Evolutionary conservation across 2,329 filamentous ascomycete genomes (phyloP).

Genomic region (Lecanosticta acicola): DNA sequence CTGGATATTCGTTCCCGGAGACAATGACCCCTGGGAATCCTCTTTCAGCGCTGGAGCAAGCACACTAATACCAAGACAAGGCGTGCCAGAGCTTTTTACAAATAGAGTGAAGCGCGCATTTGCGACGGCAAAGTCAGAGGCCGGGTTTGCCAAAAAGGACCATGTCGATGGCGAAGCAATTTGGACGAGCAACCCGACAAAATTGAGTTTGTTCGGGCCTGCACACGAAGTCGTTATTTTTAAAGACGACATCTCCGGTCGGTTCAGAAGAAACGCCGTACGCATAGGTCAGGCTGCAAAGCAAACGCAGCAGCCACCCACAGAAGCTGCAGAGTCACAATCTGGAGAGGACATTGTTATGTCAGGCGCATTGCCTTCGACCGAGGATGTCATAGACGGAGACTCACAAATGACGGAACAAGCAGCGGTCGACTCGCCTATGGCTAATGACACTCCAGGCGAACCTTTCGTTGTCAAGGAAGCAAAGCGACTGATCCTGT

Average conservation of each 20-base stretch:
- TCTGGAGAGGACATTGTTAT: constrained; percentile 26
- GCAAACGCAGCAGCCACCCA: constrained; percentile 23
- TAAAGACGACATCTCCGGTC: constrained; percentile 75
- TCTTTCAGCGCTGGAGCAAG: constrained; percentile 73
- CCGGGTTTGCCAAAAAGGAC: constrained; percentile 41
- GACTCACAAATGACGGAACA: constrained; percentile 17
- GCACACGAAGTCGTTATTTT: constrained; percentile 82
- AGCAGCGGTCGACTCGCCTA: constrained; percentile 6
- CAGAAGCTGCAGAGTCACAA: constrained; percentile 3
- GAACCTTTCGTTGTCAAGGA: constrained; percentile 18
- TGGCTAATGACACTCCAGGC: constrained; percentile 5
- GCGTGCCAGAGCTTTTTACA: constrained; percentile 84
- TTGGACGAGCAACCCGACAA: constrained; percentile 83
- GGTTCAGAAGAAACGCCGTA: constrained; percentile 71
- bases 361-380: constrained; percentile 27
- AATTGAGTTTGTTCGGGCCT: constrained; percentile 79
- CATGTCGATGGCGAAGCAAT: constrained; percentile 64
- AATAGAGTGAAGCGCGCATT: constrained; percentile 78
- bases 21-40: constrained; percentile 96
- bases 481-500: constrained; percentile 65
- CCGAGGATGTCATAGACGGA: constrained; percentile 14
- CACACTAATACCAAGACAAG: constrained; percentile 61
- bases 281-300: constrained; percentile 53
- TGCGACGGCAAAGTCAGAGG: constrained; percentile 67
- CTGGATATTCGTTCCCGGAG: constrained; percentile 89